Conservation (phyloP, 495 filamentous ascomycete genomes). For the Neurospora tetrasperma region DNA sequence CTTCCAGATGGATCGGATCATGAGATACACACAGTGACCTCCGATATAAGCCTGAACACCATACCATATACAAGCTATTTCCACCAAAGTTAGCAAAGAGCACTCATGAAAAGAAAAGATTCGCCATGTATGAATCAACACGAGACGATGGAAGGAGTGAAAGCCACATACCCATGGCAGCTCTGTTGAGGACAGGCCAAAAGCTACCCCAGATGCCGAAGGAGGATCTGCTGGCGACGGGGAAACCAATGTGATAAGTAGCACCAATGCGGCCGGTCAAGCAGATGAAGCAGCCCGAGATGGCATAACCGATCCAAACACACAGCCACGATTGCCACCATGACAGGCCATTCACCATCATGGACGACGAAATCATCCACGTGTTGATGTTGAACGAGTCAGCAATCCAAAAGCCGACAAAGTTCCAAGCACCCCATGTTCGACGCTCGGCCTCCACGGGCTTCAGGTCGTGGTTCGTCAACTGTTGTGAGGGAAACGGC, state of each 20-base stretch:
- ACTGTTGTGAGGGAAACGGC: slow-evolving; percentile 26
- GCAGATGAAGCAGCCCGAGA: slow-evolving; percentile 65
- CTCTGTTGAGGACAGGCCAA: slow-evolving; percentile 87
- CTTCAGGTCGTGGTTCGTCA: slow-evolving; percentile 82
- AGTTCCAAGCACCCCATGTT: slow-evolving; percentile 84
- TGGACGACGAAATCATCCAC: slow-evolving; percentile 93
- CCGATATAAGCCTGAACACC: slow-evolving; percentile 83
- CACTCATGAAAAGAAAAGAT: not conserved
- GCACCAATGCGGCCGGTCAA: slow-evolving; percentile 78
- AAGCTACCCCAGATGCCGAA: slow-evolving; percentile 84
- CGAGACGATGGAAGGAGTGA: not conserved
- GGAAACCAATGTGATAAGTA: slow-evolving; percentile 84
- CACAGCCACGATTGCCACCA: slow-evolving; percentile 98
- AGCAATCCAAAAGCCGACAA: slow-evolving; percentile 84
- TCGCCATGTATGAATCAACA: not conserved
- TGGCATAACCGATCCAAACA: slow-evolving; percentile 74
- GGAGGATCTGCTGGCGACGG: slow-evolving; percentile 60
- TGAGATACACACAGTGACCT: slow-evolving; percentile 68
- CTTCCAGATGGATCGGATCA: slow-evolving; percentile 75
- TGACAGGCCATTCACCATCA: slow-evolving; percentile 60
- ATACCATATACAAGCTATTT: slow-evolving; percentile 64
- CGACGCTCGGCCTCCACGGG: slow-evolving; percentile 80
- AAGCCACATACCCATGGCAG: slow-evolving; percentile 53
- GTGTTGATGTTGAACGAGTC: slow-evolving; percentile 98
- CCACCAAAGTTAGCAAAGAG: slow-evolving; percentile 1